phyloP scores from a whole-genome alignment of 257 asterid species.

The Solanum pennellii region DNA sequence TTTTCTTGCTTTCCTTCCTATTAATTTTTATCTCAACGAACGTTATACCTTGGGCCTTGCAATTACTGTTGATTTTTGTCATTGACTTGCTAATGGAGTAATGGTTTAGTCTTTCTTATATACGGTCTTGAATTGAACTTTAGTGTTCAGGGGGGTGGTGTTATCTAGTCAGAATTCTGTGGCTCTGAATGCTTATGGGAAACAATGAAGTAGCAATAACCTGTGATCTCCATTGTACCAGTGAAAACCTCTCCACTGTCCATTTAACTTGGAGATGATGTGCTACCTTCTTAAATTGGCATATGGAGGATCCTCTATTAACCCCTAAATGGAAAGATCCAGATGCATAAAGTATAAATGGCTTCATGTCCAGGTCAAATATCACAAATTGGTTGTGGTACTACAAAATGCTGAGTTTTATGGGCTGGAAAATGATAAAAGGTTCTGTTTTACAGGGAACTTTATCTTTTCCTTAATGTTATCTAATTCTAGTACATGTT shows the following conservation, averaged over 20 bases:
- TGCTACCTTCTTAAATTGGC: background rate
- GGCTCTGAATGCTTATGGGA: background rate
- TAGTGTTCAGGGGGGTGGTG: background rate
- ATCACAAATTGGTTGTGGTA: background rate
- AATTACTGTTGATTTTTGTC: background rate
- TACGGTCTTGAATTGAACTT: background rate
- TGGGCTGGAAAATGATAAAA: background rate
- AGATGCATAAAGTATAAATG: background rate
- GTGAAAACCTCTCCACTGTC: background rate
- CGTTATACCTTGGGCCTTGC: background rate
- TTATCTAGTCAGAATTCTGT: background rate
- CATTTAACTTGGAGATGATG: background rate
- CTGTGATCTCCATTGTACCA: background rate
- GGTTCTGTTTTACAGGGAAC: background rate
- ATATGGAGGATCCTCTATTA: background rate
- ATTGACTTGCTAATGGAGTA: background rate
- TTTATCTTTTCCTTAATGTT: background rate
- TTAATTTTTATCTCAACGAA: background rate
- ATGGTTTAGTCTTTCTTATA: background rate
- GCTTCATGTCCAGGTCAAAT: background rate
- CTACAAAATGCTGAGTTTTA: background rate
- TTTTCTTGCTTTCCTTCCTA: background rate
- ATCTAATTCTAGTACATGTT: background rate
- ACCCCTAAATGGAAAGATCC: background rate
- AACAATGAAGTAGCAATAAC: background rate